Evolutionary conservation across 2,329 filamentous ascomycete species (phyloP).

Genomic region (Xylaria sp.): DNA sequence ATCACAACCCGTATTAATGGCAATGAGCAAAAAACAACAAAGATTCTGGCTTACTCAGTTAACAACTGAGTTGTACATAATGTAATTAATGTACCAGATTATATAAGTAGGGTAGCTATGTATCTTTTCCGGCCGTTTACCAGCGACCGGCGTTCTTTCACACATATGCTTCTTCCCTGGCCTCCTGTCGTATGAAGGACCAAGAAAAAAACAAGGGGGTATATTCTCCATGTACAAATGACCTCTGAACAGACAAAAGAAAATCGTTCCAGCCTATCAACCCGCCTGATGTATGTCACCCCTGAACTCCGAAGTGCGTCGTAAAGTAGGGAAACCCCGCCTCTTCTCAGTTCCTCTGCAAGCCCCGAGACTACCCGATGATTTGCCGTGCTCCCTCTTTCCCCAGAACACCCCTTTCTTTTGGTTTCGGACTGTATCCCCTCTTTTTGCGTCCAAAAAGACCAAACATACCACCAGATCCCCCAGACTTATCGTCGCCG

Average conservation of each 20-base stretch:
- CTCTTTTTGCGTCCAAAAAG: slow-evolving; percentile 92
- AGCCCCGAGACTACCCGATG: slow-evolving; percentile 64
- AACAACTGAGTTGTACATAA: slow-evolving; percentile 5
- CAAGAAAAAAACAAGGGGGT: slow-evolving; percentile 35
- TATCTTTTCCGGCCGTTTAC: slow-evolving; percentile 24
- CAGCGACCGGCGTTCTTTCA: slow-evolving; percentile 25
- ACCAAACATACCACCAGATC: slow-evolving; percentile 83
- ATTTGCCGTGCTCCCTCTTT: slow-evolving; percentile 92
- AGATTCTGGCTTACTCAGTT: not conserved
- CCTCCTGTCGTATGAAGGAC: slow-evolving; percentile 24
- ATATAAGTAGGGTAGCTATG: slow-evolving; percentile 28
- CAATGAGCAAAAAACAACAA: not conserved
- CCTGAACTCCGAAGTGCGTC: slow-evolving; percentile 40
- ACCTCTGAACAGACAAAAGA: slow-evolving; percentile 29
- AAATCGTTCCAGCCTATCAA: slow-evolving; percentile 30
- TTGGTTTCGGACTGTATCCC: slow-evolving; percentile 91
- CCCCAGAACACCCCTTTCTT: slow-evolving; percentile 90
- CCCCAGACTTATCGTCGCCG: slow-evolving; percentile 62
- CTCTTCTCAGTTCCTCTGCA: slow-evolving; percentile 15
- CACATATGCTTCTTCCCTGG: slow-evolving; percentile 30
- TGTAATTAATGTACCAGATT: slow-evolving; percentile 31
- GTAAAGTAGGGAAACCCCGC: slow-evolving; percentile 33
- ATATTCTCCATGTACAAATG: slow-evolving; percentile 37
- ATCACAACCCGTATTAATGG: not conserved
- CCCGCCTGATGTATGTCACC: slow-evolving; percentile 36